Conservation (phyloP, 1,284 basidiomycete genomes). For the Ustilago xerochloae region DNA sequence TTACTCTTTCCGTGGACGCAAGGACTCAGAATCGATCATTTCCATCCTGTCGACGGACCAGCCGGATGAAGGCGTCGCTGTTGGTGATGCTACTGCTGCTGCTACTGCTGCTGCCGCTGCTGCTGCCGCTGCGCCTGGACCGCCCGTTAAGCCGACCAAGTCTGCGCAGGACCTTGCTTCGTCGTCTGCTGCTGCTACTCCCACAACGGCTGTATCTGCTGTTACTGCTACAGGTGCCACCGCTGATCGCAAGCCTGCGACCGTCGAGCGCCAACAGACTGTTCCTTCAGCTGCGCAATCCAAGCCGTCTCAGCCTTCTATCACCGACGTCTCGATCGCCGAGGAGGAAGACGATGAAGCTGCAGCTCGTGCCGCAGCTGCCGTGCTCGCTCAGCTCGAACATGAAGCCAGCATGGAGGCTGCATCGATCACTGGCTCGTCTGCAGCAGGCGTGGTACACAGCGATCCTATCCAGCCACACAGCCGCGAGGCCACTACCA, state of each 20-base stretch:
- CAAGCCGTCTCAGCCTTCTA: conserved; percentile 1
- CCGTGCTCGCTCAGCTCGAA: conserved; percentile 58
- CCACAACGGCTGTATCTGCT: conserved; percentile 15
- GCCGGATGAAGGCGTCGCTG: conserved; percentile 17
- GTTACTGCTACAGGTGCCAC: conserved; percentile 10
- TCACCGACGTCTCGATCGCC: conserved; percentile 22
- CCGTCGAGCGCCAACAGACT: conserved; percentile 8
- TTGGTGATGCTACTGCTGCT: conserved; percentile 8
- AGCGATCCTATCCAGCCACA: conserved; percentile 19
- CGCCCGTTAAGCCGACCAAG: conserved; percentile 13
- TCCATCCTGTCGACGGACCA: conserved; percentile 41
- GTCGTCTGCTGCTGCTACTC: neutral
- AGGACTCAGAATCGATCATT: conserved; percentile 58
- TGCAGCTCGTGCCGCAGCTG: conserved; percentile 56
- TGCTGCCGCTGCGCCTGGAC: conserved; percentile 5
- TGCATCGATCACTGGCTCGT: conserved; percentile 15
- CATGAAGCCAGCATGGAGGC: conserved; percentile 50
- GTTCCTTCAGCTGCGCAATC: neutral
- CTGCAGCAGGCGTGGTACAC: conserved; percentile 4
- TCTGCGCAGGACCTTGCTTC: neutral
- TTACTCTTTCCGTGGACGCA: conserved; percentile 62
- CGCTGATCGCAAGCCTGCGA: conserved; percentile 1
- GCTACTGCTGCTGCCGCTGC: conserved; percentile 16
- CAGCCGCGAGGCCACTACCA: conserved; percentile 42
- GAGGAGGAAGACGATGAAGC: conserved; percentile 60